Conservation (phyloP, 805 yeast species). For the Candida arabinofermentans region DNA sequence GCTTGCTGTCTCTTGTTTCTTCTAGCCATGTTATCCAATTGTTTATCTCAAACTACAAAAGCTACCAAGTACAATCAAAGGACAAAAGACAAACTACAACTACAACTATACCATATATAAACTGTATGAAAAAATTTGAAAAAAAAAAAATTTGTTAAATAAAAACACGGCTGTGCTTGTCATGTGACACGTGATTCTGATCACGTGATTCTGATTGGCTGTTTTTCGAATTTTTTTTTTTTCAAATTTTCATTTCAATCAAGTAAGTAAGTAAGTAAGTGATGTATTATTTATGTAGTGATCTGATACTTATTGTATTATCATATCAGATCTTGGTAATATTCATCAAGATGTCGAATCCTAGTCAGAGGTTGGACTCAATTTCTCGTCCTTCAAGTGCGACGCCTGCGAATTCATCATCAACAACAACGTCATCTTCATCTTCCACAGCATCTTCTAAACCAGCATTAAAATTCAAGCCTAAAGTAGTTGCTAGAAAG, state of each 20-base stretch:
- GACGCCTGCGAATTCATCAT: constrained; percentile 8
- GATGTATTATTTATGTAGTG: background rate
- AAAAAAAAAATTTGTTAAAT: background rate
- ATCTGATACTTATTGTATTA: background rate
- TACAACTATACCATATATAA: no score
- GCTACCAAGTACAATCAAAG: no score
- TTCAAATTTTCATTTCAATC: no score
- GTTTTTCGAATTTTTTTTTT: background rate
- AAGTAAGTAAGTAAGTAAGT: no score
- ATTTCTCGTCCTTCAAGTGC: constrained; percentile 29
- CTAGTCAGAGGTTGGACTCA: constrained; percentile 34
- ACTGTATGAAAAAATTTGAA: no score
- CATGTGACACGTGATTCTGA: no score
- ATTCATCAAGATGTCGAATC: constrained; percentile 14
- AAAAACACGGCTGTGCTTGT: background rate
- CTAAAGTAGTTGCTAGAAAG: constrained; percentile 82
- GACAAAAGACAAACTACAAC: no score
- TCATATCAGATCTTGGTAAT: background rate
- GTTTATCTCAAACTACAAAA: background rate
- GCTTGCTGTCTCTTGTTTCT: constrained; percentile 13
- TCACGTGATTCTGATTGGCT: background rate
- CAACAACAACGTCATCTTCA: no score
- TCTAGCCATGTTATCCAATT: constrained; percentile 10
- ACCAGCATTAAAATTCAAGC: constrained; percentile 71
- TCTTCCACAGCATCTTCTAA: no score